Evolutionary conservation across 2,329 filamentous ascomycete species (phyloP).

Genomic region (Diaporthe nobilis): DNA sequence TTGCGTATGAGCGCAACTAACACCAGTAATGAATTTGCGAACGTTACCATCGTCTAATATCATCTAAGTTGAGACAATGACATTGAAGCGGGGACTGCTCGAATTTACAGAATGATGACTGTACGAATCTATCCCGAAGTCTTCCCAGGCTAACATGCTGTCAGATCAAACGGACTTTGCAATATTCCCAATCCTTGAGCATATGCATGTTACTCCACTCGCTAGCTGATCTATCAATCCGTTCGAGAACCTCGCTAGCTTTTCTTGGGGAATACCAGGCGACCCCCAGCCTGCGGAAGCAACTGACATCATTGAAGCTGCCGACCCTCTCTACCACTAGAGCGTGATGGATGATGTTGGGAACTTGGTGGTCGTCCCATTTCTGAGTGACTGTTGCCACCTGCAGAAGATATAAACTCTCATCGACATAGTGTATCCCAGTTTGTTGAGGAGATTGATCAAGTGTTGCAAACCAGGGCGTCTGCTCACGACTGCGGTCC

Average conservation of each 20-base stretch:
- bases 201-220: background rate
- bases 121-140: too few relatives aligned
- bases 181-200: background rate
- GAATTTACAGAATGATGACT: background rate
- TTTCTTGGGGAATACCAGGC: background rate
- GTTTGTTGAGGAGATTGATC: background rate
- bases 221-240: background rate
- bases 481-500: background rate
- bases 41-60: too few relatives aligned
- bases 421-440: background rate
- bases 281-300: conserved; percentile 3
- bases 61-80: too few relatives aligned
- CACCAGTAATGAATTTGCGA: too few relatives aligned
- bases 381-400: background rate
- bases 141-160: background rate
- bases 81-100: background rate
- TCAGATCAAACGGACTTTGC: background rate
- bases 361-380: background rate
- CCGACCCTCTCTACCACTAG: background rate
- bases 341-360: background rate
- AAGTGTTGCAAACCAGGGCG: background rate
- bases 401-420: background rate
- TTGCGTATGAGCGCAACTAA: too few relatives aligned
- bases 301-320: background rate
- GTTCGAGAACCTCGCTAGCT: rapidly evolving